Percentiles rank a stretch among this genome's conserved stretches.
These are phyloP conservation scores for rapeseed (Brassica napus) DNA, from an alignment of 345 rosid genomes.

Conservation along the genomic window Da-Ae NC_063452.1:62605001-62605500, in stretches of 20 bases:
- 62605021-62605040: too few relatives aligned
- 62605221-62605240: constrained; percentile 13
- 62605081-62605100: neutral
- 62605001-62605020: too few relatives aligned
- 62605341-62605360: constrained; percentile 8
- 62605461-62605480: constrained; percentile 15
- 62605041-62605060: too few relatives aligned
- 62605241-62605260: constrained; percentile 30
- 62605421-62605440: constrained; percentile 13
- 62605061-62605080: too few relatives aligned
- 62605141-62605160: too few relatives aligned
- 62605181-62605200: neutral
- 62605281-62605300: neutral
- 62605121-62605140: neutral
- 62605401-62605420: neutral
- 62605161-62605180: too few relatives aligned
- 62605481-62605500: neutral
- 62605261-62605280: neutral
- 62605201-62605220: neutral
- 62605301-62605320: neutral
- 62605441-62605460: constrained; percentile 19
- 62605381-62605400: constrained; percentile 26
- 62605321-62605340: neutral
- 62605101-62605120: constrained; percentile 1
- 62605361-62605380: constrained; percentile 2